These are phyloP conservation scores for Suillus ampliporus DNA, from an alignment of 768 basidiomycete species.

Conservation along the genomic window DNA sequence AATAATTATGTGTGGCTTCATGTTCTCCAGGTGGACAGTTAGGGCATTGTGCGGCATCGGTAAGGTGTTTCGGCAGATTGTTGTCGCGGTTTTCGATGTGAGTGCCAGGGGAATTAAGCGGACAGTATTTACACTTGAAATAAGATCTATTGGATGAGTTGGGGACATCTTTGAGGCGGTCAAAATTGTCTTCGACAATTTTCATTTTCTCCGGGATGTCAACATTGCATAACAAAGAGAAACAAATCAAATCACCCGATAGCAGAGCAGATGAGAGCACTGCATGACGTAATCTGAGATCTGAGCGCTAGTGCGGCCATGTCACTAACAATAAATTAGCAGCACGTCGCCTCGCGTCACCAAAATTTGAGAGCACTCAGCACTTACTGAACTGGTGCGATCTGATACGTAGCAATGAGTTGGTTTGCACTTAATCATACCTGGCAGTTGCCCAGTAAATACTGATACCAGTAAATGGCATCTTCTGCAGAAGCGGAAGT, in stretches of 20 bases:
- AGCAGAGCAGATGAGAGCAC: not conserved
- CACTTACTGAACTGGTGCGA: not conserved
- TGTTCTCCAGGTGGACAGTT: no score
- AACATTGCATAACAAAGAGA: conserved; percentile 36
- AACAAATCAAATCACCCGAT: not conserved
- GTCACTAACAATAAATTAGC: not conserved
- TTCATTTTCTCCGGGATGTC: conserved; percentile 7
- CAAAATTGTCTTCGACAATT: no score
- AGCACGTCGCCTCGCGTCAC: not conserved
- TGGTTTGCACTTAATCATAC: not conserved
- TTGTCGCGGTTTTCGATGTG: no score
- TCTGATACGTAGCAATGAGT: not conserved
- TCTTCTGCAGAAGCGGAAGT: not conserved
- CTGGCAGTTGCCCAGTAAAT: not conserved
- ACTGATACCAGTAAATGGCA: not conserved
- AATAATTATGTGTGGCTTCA: no score
- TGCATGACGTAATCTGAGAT: not conserved
- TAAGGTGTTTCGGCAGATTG: no score
- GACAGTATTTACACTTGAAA: no score
- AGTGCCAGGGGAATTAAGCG: no score
- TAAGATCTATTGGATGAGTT: no score
- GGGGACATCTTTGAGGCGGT: no score
- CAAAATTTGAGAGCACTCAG: not conserved
- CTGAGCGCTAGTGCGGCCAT: not conserved
- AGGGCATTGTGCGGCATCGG: no score